These are phyloP conservation scores for Apiospora kogelbergensis DNA, from an alignment of 2,329 filamentous ascomycete species.

Conservation along the genomic window DNA sequence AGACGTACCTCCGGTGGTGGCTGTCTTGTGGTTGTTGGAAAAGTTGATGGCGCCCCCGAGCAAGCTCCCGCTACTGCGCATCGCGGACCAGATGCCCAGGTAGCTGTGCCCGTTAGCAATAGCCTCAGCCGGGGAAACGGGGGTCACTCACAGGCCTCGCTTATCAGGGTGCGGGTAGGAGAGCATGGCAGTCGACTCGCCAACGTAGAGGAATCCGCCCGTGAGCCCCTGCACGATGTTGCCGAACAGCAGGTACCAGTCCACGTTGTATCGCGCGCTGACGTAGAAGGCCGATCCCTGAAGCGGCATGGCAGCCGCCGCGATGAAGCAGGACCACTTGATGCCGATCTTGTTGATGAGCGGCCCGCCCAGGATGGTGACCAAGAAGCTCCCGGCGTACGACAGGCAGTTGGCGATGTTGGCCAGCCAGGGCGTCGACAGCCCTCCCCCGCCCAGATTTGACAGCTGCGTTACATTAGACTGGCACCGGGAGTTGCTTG, in stretches of 20 bases:
- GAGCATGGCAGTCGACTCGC: conserved; percentile 36
- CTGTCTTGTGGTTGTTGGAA: conserved; percentile 23
- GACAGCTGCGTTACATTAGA: background rate
- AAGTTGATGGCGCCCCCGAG: conserved; percentile 36
- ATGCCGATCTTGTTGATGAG: conserved; percentile 40
- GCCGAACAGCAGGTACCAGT: conserved; percentile 32
- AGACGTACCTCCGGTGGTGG: conserved; percentile 21
- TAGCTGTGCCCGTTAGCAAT: background rate
- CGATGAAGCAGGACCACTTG: conserved; percentile 36
- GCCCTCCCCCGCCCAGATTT: conserved; percentile 1
- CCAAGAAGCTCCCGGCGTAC: conserved; percentile 7
- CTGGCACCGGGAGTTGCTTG: too few species aligned
- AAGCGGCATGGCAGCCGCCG: conserved; percentile 33
- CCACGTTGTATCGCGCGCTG: conserved; percentile 27
- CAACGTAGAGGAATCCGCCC: conserved; percentile 33
- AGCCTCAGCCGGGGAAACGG: background rate
- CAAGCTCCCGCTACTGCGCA: conserved; percentile 33
- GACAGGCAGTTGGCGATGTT: conserved; percentile 8
- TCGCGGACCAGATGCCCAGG: conserved; percentile 30
- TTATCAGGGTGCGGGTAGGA: conserved; percentile 34
- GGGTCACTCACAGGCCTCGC: conserved; percentile 30
- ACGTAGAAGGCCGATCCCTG: conserved; percentile 35
- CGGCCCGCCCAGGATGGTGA: conserved; percentile 30
- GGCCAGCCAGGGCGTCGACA: conserved; percentile 7
- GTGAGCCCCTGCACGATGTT: conserved; percentile 25